These are phyloP conservation scores for Gloeopeniophorella convolvens DNA, from an alignment of 768 basidiomycete species.

Conservation along the genomic window DNA sequence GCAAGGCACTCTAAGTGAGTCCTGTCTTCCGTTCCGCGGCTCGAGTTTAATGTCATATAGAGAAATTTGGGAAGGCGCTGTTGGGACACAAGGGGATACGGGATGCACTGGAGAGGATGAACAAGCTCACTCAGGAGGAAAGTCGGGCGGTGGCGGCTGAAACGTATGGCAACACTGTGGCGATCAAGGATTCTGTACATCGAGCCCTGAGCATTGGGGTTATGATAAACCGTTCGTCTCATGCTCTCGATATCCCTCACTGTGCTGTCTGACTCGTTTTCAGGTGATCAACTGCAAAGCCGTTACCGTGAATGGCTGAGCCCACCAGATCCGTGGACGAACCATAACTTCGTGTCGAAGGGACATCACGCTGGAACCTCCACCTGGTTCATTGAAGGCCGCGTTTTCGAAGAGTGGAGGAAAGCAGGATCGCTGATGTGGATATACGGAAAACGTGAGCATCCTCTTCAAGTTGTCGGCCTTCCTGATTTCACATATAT, in stretches of 20 bases:
- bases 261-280: background rate
- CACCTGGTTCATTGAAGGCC: background rate
- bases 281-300: background rate
- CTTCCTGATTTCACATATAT: no score
- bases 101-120: background rate
- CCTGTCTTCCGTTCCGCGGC: background rate
- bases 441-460: slow-evolving; percentile 4
- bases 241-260: no score
- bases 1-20: slow-evolving; percentile 1
- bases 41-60: background rate
- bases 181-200: background rate
- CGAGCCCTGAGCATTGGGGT: background rate
- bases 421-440: background rate
- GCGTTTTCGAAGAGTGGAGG: background rate
- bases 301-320: background rate
- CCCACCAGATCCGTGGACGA: slow-evolving; percentile 4
- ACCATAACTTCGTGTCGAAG: background rate
- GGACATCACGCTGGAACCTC: background rate
- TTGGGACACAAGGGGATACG: slow-evolving; percentile 4
- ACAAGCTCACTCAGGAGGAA: slow-evolving; percentile 1
- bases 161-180: background rate
- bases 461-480: background rate
- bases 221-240: background rate
- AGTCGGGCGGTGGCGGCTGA: background rate
- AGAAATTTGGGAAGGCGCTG: background rate